Evolutionary conservation across 257 asterid species (phyloP).

Genomic region (Nicotiana benthamiana): DNA sequence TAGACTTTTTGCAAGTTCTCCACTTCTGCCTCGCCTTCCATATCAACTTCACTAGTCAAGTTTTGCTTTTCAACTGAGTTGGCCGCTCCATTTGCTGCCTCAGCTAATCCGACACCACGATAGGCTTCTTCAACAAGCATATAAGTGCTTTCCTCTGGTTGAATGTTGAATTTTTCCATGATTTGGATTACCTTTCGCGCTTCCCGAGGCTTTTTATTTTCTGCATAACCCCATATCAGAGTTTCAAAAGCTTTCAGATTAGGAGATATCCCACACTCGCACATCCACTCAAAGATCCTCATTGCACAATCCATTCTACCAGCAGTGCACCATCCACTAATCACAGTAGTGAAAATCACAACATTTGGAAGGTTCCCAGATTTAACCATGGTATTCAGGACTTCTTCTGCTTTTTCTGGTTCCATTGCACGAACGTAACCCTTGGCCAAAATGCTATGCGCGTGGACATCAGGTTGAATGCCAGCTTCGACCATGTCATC

Average conservation of each 20-base stretch:
- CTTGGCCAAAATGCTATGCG: conserved; percentile 59
- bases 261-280: conserved; percentile 41
- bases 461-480: conserved; percentile 47
- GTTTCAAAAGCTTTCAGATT: conserved; percentile 58
- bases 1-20: conserved; percentile 42
- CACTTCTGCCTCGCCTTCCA: conserved; percentile 10
- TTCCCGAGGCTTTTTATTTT: conserved; percentile 52
- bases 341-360: conserved; percentile 55
- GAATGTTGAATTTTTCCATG: conserved; percentile 39
- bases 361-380: conserved; percentile 42
- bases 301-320: conserved; percentile 44
- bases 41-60: conserved; percentile 3
- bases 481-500: conserved; percentile 58
- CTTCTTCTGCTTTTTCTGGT: conserved; percentile 67
- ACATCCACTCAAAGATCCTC: conserved; percentile 44
- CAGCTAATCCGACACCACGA: conserved; percentile 30
- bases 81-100: conserved; percentile 33
- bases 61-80: conserved; percentile 11
- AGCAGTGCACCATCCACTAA: conserved; percentile 56
- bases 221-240: conserved; percentile 47
- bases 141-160: conserved; percentile 41
- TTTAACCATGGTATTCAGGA: conserved; percentile 32
- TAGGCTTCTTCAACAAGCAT: conserved; percentile 42
- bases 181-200: conserved; percentile 42
- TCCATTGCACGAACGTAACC: conserved; percentile 51